Conservation (phyloP, 1,139 yeast genomes). For the Kodamaea fungicola region DNA sequence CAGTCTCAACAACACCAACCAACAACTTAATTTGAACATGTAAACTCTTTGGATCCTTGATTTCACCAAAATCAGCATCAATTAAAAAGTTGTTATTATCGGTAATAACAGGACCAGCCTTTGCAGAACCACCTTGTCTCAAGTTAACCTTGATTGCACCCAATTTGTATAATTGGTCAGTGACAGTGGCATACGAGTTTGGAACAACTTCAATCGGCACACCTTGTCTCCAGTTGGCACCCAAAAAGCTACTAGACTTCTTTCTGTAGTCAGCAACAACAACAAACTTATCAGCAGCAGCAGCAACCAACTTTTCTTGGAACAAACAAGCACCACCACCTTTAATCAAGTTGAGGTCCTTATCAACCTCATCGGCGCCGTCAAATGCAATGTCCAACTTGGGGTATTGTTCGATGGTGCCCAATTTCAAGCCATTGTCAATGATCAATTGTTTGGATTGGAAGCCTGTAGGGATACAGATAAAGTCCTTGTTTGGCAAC, state of each 20-base stretch:
- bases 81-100: constrained; percentile 92
- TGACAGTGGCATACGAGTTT: constrained; percentile 75
- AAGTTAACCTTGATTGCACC: constrained; percentile 68
- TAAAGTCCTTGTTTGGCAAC: constrained; percentile 53
- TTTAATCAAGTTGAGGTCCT: constrained; percentile 77
- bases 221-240: constrained; percentile 83
- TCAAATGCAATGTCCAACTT: constrained; percentile 90
- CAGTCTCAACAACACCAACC: constrained; percentile 97
- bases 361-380: constrained; percentile 97
- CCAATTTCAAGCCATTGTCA: constrained; percentile 74
- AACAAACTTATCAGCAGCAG: constrained; percentile 70
- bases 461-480: constrained; percentile 94
- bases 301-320: constrained; percentile 93
- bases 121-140: constrained; percentile 85
- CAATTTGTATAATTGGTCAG: constrained; percentile 53
- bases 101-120: constrained; percentile 98
- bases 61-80: constrained; percentile 89
- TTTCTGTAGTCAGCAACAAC: constrained; percentile 94
- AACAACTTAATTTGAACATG: constrained; percentile 66
- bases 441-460: constrained; percentile 86
- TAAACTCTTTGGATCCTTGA: constrained; percentile 56
- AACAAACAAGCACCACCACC: constrained; percentile 99
- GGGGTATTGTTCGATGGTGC: constrained; percentile 78
- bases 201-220: constrained; percentile 97
- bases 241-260: constrained; percentile 60